Base-by-base conservation (phyloP, 805 yeast genomes). In the Ogataea minuta region DNA sequence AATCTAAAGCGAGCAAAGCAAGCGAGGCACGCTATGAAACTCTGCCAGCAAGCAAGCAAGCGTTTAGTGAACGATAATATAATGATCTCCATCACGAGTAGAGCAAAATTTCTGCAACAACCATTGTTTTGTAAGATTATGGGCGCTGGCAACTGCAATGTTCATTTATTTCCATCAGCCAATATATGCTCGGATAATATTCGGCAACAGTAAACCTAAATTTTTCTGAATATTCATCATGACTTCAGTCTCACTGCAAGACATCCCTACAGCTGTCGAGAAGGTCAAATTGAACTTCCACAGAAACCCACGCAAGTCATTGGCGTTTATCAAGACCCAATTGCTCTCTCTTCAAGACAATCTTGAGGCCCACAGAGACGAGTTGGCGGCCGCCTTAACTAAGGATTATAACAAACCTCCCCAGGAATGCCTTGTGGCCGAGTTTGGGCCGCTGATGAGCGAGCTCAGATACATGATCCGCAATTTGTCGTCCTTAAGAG, bases 351-450 rank as follows among this genome's bases (percentile, higher is more conserved):
- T 89, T 13, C 84, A 81, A 64, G 80, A 71, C 50, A 80, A 76
- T 2, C 40, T 89, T 12, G 63, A 68, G 44, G 89, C 84, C 56
- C 71, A 80, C 53, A 70, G 65, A 36, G 79, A 76, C 4, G 64
- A 56, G 9, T 52, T 91, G 25, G 60, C 71, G 27, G 73, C 66
- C 2, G 89, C 95, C 0, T 62, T 89, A 46, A 46, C 63, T 15
- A 56, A 68, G 46, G 98, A 91, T 55, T 79, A 89, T 60, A 71
- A 80, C 59, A 74, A 91, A 42, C 59, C 84, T 1, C 62, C 66
- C 3, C 63, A 67, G 24, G 97, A 91, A 57, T 73, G 91, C 1
- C 64, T 66, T 34, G 53, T 76, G 23, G 59, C 76, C 32, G 98
- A 91, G 58, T 48, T 78, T 15, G 61, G 64, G 6, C 70, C 72